These are phyloP conservation scores for Knoxia roxburghii DNA, from an alignment of 257 asterid genomes.

Conservation along the genomic window DNA sequence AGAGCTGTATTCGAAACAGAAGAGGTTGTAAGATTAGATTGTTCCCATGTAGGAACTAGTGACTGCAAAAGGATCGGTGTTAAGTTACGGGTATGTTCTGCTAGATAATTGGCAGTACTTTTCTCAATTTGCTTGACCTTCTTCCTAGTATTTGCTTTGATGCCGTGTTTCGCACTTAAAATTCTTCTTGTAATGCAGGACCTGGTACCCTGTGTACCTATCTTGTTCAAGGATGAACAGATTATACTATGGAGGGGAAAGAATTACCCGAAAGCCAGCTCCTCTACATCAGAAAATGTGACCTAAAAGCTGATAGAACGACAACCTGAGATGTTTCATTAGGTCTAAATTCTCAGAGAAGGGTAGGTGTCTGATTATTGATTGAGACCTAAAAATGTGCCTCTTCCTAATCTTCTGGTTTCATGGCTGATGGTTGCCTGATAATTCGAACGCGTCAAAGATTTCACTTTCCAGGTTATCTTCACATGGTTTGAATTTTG, in stretches of 20 bases:
- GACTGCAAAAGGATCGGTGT: slow-evolving; percentile 90
- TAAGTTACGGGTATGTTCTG: slow-evolving; percentile 56
- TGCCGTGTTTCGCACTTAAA: neutral
- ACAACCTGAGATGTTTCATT: neutral
- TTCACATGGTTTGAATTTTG: neutral
- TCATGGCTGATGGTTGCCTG: neutral
- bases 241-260: slow-evolving; percentile 73
- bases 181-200: slow-evolving; percentile 40
- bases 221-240: slow-evolving; percentile 80
- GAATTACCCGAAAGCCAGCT: slow-evolving; percentile 23
- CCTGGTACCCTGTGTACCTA: slow-evolving; percentile 81
- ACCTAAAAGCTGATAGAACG: neutral
- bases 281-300: slow-evolving; percentile 8
- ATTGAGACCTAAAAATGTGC: neutral
- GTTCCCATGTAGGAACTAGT: slow-evolving; percentile 69
- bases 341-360: neutral
- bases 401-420: neutral
- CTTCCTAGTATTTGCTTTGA: neutral
- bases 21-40: slow-evolving; percentile 71
- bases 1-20: slow-evolving; percentile 69
- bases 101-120: neutral
- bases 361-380: too few relatives aligned
- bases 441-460: neutral
- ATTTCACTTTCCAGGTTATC: neutral
- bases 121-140: neutral